Evolutionary conservation across 2,329 filamentous ascomycete genomes (phyloP).

Genomic region (Simplicillium sp.): DNA sequence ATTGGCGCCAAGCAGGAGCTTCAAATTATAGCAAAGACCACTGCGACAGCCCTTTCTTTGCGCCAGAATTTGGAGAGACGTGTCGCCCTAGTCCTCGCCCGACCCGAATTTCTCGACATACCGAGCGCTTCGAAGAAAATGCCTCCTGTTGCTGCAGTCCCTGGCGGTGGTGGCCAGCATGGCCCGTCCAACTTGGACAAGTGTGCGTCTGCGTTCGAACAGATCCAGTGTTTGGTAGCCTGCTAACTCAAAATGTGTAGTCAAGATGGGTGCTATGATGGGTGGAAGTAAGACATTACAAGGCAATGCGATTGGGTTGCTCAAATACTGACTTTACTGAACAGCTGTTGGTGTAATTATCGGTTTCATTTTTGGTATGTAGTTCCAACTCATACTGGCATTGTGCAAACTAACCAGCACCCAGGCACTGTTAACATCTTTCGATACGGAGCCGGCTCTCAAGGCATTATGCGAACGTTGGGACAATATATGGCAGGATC

Average conservation of each 20-base stretch:
- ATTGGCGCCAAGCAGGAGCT: too few species aligned
- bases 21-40: too few species aligned
- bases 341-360: slow-evolving; percentile 91
- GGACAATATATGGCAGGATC: slow-evolving; percentile 97
- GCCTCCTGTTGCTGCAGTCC: slow-evolving; percentile 31
- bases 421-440: slow-evolving; percentile 89
- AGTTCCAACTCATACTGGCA: slow-evolving; percentile 3
- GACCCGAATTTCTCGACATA: background rate
- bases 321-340: slow-evolving; percentile 18
- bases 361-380: slow-evolving; percentile 89
- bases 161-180: slow-evolving; percentile 27
- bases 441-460: slow-evolving; percentile 84
- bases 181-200: slow-evolving; percentile 47
- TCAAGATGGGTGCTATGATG: slow-evolving; percentile 99
- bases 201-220: slow-evolving; percentile 26
- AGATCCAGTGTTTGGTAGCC: too few species aligned
- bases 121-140: slow-evolving; percentile 13
- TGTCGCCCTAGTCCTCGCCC: background rate
- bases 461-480: slow-evolving; percentile 86
- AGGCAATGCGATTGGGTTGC: background rate
- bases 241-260: slow-evolving; percentile 33
- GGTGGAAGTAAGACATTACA: slow-evolving; percentile 71
- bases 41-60: background rate
- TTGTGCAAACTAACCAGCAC: slow-evolving; percentile 9
- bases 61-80: background rate